Conservation (phyloP, 2,329 filamentous ascomycete species). For the Ilyonectria robusta region DNA sequence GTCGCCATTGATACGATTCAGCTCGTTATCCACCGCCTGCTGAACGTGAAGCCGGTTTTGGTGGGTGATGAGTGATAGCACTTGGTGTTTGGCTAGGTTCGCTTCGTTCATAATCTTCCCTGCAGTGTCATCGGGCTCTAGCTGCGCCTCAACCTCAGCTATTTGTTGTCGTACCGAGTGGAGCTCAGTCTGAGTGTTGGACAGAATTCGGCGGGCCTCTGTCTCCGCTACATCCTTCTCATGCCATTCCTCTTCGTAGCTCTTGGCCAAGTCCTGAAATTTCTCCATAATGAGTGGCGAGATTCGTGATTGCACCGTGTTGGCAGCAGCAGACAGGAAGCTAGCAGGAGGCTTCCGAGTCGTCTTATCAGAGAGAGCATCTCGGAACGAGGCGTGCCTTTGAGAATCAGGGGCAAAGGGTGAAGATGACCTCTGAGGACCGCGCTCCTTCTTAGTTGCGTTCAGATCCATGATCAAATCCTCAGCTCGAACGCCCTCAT, state of each 20-base stretch:
- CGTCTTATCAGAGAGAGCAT: slow-evolving; percentile 61
- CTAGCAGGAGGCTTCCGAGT: slow-evolving; percentile 57
- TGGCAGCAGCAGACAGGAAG: slow-evolving; percentile 76
- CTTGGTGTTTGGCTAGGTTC: slow-evolving; percentile 63
- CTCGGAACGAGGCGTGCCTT: slow-evolving; percentile 67
- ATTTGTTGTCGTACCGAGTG: slow-evolving; percentile 72
- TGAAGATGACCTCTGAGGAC: slow-evolving; percentile 82
- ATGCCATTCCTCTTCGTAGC: slow-evolving; percentile 81
- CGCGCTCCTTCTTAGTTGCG: slow-evolving; percentile 75
- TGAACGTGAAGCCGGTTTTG: slow-evolving; percentile 69
- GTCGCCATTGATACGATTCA: slow-evolving; percentile 67
- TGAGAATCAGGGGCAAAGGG: slow-evolving; percentile 76
- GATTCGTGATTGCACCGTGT: slow-evolving; percentile 78
- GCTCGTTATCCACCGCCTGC: slow-evolving; percentile 65
- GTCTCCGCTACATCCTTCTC: slow-evolving; percentile 80
- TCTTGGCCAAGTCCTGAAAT: slow-evolving; percentile 77
- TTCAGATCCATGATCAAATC: slow-evolving; percentile 86
- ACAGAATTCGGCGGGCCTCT: slow-evolving; percentile 76
- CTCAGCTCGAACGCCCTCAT: slow-evolving; percentile 85
- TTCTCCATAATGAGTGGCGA: slow-evolving; percentile 79
- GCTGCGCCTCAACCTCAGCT: slow-evolving; percentile 67
- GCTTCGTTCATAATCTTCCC: slow-evolving; percentile 66
- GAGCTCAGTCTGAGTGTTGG: slow-evolving; percentile 78
- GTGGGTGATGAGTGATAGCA: slow-evolving; percentile 64
- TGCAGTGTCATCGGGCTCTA: slow-evolving; percentile 69